Evolutionary conservation across 495 filamentous ascomycete species (phyloP), one percentile per base, ranked within the genome.

Genomic region (Penicillium tannophilum): DNA sequence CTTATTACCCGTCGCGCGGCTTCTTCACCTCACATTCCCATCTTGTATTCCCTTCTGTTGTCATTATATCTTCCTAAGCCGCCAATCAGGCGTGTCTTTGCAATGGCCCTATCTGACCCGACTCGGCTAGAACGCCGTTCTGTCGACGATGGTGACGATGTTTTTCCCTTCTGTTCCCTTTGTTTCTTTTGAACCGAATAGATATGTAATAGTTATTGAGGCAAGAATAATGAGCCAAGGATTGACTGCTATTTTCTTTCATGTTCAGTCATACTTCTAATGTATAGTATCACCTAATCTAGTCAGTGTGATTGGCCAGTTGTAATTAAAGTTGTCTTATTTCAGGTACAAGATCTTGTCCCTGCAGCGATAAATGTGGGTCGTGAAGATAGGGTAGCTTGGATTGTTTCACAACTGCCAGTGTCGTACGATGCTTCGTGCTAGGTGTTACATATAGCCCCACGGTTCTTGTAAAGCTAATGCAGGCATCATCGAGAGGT

Each of bases 121-220:
- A 35, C n/a, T 39, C 46, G 44, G 26, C 39, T 23, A 54, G 60
- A 59, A 35, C 9, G 33, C 19, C 36, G 31, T 24, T 50, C 17
- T 48, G 6, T 46, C 49, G 30, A 52, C 16, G 59, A 39, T 58
- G 60, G 55, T 57, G 49, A 53, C 59, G 56, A 55, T 59, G 52
- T 66, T 46, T 56, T 44, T n/a, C 56, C 51, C 46, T 60, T 63
- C 56, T 36, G 59, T 65, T 67, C 26, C 26, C 24, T 51, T 49
- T 41, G 19, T 60, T 63, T 57, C 35, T 63, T 63, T 64, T 64
- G 47, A 28, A 55, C 56, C 57, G 58, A 64, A 69, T 68, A 70
- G 56, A 64, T 63, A 65, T 68, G 62, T 70, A 70, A 70, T 70
- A 65, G 53, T 65, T 64, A 65, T 68, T 68, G 65, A 70, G 60